Evolutionary conservation across 208 protist genomes (phyloP).

Genomic region (Trypanosoma cruzi): DNA sequence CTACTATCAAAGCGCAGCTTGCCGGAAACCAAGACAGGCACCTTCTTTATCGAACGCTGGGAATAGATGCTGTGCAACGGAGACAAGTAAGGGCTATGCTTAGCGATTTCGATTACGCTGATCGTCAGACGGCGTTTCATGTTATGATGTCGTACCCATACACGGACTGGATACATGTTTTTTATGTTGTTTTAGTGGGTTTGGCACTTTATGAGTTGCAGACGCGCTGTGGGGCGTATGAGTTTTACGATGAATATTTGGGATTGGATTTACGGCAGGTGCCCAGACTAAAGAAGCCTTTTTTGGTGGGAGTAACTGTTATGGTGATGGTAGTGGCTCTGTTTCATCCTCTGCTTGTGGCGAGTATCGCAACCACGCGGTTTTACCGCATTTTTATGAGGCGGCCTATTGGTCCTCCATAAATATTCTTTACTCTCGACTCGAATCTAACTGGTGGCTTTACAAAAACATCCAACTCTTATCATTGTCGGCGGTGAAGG

Average conservation of each 20-base stretch:
- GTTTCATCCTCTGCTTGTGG: slow-evolving; percentile 79
- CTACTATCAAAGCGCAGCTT: slow-evolving; percentile 24
- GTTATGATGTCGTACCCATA: slow-evolving; percentile 94
- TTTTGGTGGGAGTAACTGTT: slow-evolving; percentile 62
- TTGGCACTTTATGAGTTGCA: slow-evolving; percentile 77
- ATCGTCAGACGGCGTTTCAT: slow-evolving; percentile 81
- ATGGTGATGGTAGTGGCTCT: slow-evolving; percentile 70
- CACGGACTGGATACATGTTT: slow-evolving; percentile 83
- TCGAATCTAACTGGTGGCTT: not conserved
- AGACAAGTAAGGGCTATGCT: slow-evolving; percentile 88
- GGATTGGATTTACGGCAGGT: slow-evolving; percentile 84
- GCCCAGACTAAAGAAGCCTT: slow-evolving; percentile 71
- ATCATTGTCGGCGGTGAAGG: not conserved
- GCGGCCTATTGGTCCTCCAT: slow-evolving; percentile 85
- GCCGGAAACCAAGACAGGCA: slow-evolving; percentile 55
- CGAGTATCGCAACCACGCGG: slow-evolving; percentile 80
- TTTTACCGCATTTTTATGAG: slow-evolving; percentile 82
- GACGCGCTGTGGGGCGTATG: slow-evolving; percentile 60
- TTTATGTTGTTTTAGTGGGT: slow-evolving; percentile 81
- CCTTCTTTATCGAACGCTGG: slow-evolving; percentile 61
- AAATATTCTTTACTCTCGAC: slow-evolving; percentile 28
- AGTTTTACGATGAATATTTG: slow-evolving; percentile 90
- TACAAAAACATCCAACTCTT: not conserved
- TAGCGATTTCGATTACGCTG: slow-evolving; percentile 82
- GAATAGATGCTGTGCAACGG: slow-evolving; percentile 79